Base-by-base conservation (phyloP, 2,329 filamentous ascomycete species). In the Aspergillus amoenus region DNA sequence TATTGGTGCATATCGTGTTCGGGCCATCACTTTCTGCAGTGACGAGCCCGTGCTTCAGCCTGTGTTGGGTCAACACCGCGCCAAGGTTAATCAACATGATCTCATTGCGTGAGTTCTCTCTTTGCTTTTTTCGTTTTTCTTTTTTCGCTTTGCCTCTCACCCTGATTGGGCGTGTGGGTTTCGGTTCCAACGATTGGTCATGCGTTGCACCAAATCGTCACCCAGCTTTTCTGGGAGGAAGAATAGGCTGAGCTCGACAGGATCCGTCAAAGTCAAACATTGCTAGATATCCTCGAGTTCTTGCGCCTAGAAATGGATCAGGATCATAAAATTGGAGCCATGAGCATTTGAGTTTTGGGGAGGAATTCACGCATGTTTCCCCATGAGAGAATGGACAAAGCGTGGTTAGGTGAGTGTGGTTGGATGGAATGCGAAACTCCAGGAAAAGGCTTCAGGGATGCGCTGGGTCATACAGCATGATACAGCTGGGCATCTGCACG, bases 21-120 rank as follows among this genome's bases (percentile, higher is more conserved):
- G 46, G 59, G 51, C 56, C 55, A 58, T 55, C 60, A 59, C 34
- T 50, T 52, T 55, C 56, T 61, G 63, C 61, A 62, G 57, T 60
- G 49, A 61, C 49, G 60, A 58, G 58, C 63, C 59, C 58, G 61
- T 64, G 63, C 61, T 52, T 61, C 56, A 43, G 57, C 43, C 48
- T 62, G 60, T 32, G 27, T 30, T 30, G 27, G 55, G 22, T 58
- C 58, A 61, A 45, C 52, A 49, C 46, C 46, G 50, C 43, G 60
- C 61, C 56, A 62, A 63, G 58, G 47, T 52, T 37, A 52, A 44
- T 52, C 27, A 22, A 39, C 27, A 39, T 59, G 52, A 58, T 53
- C 57, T 60, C 63, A 61, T 62, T 39, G 48, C 30, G 32, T 21
- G 40, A 50, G 21, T 32, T 54, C 4, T 22, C 41, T 51, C 3